Evolutionary conservation across 331 rosid genomes (phyloP).

Genomic region (Prunus yedoensis): DNA sequence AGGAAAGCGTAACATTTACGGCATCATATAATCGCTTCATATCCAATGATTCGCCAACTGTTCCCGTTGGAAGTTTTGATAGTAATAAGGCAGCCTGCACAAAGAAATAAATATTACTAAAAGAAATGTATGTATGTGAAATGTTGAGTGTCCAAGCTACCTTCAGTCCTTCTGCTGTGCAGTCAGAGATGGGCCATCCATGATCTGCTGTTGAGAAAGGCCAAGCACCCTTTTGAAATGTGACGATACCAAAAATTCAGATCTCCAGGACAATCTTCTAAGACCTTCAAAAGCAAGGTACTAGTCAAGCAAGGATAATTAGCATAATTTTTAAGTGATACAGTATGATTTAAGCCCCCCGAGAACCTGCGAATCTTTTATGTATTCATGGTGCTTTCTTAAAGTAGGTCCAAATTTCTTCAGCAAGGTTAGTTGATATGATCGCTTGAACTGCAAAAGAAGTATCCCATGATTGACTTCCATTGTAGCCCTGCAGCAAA

Average conservation of each 20-base stretch:
- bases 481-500: constrained; percentile 20
- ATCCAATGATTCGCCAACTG: constrained; percentile 33
- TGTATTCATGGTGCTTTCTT: constrained; percentile 11
- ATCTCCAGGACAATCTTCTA: constrained; percentile 24
- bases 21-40: constrained; percentile 23
- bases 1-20: constrained; percentile 33
- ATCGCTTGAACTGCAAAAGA: constrained; percentile 23
- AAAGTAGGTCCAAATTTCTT: constrained; percentile 14
- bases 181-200: constrained; percentile 45
- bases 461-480: constrained; percentile 25
- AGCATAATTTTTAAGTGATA: not conserved
- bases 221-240: constrained; percentile 37
- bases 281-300: constrained; percentile 7
- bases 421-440: constrained; percentile 15
- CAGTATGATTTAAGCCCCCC: not conserved
- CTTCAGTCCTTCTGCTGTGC: constrained; percentile 42
- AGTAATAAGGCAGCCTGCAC: constrained; percentile 34
- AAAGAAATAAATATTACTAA: not conserved
- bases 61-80: constrained; percentile 26
- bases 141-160: constrained; percentile 20
- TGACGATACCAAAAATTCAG: constrained; percentile 20
- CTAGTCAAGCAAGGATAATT: not conserved
- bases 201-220: constrained; percentile 46
- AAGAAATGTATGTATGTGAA: not conserved
- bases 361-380: constrained; percentile 18